Evolutionary conservation across 176 grass and related monocot species (phyloP), one percentile per base, ranked within the genome.

Genomic region (Thalia dealbata): DNA sequence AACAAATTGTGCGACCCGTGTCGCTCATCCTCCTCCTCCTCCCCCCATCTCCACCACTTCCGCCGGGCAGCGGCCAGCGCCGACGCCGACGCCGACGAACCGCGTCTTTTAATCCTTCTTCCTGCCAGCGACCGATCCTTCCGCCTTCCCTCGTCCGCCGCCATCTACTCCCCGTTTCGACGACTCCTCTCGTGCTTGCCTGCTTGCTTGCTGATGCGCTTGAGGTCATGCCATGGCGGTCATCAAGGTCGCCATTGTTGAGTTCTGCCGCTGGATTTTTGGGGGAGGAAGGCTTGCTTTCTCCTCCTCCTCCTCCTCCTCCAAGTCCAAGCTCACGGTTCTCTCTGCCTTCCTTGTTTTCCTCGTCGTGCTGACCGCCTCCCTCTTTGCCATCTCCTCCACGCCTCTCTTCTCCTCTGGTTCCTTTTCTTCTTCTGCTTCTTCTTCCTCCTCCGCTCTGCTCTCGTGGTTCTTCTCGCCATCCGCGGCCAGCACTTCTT

Each of bases 291-390:
- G 67, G 41, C 72, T 35, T 56, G 43, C 45, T 56, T 70, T 65
- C 72, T 56, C 67, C 72, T 61, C 35, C 19, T 58, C 21, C 52
- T 27, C 21, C 61, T 26, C 10, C 19, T 43, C 65, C 38, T 68
- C 30, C 32, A 44, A 68, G 65, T 68, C 65, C n/a, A 68, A 80
- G 76, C 38, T 72, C 64, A 75, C 70, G 14, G 76, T 79, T 7
- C 54, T 70, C 50, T 85, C 83, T 22, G 73, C 66, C 16, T 73
- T 85, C 32, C 75, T 73, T 10, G 7, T 85, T 60, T 67, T 69
- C 71, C 21, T 67, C 14, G 12, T 68, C 18, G 65, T 68, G 35
- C 35, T 68, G 16, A 29, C 60, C 23, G 78, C 70, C 51, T 85
- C 83, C 56, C 67, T 85, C 67, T 60, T 77, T n/a, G 45, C 80